phyloP scores from a whole-genome alignment of 257 asterid species.

The Salvia miltiorrhiza region DNA sequence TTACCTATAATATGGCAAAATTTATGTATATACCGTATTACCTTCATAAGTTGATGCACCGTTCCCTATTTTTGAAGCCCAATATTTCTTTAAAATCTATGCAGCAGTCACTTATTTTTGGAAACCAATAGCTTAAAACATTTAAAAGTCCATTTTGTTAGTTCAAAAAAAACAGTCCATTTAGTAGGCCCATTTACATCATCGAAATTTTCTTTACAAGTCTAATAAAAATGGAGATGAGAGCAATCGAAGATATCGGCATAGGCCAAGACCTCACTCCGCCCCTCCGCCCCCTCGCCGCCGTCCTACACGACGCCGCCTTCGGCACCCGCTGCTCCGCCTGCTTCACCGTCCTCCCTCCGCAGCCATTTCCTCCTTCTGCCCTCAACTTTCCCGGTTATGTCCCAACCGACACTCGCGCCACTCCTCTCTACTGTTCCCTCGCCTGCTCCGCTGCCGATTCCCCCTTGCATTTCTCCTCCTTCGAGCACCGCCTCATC shows the following conservation, averaged over 20 bases:
- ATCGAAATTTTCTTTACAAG: too few species aligned
- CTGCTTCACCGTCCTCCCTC: constrained; percentile 53
- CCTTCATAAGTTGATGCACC: too few species aligned
- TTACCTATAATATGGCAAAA: too few species aligned
- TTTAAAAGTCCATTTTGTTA: too few species aligned
- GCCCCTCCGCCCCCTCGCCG: constrained; percentile 58
- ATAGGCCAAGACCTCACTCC: constrained; percentile 65
- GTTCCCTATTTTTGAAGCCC: too few species aligned
- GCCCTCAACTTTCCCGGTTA: constrained; percentile 12
- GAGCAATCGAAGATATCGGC: constrained; percentile 38
- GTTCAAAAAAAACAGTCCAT: too few species aligned
- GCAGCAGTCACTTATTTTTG: too few species aligned
- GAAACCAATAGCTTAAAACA: too few species aligned
- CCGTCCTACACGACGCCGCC: constrained; percentile 56
- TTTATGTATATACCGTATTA: too few species aligned
- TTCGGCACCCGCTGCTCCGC: constrained; percentile 64
- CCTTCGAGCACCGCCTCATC: constrained; percentile 45
- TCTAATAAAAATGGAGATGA: constrained; percentile 46
- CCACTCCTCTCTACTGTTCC: constrained; percentile 61
- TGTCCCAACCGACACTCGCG: constrained; percentile 21
- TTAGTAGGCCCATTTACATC: too few species aligned
- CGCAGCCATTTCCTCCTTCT: constrained; percentile 19
- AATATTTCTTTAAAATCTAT: too few species aligned
- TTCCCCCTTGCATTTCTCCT: constrained; percentile 48
- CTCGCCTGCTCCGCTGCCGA: constrained; percentile 57